Conservation (phyloP, 1,284 basidiomycete genomes). For the Laetiporus sulphureus region DNA sequence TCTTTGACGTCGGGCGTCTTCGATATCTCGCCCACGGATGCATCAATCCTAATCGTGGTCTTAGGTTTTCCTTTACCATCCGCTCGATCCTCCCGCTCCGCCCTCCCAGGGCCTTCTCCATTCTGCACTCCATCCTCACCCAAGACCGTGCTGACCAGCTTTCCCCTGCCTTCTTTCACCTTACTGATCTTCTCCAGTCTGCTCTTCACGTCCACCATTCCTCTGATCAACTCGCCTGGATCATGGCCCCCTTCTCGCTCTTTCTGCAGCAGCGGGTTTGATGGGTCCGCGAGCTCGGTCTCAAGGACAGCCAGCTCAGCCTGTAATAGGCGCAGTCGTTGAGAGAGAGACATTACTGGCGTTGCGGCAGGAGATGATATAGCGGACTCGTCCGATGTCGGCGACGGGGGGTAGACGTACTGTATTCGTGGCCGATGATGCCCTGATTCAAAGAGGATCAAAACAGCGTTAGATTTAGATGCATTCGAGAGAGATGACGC, state of each 20-base stretch:
- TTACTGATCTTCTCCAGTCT: constrained; percentile 62
- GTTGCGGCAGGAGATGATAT: constrained; percentile 19
- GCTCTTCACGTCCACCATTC: constrained; percentile 64
- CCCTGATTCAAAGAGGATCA: too few species aligned
- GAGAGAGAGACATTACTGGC: constrained; percentile 40
- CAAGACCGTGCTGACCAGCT: constrained; percentile 56
- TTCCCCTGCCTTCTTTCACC: constrained; percentile 56
- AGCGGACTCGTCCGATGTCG: constrained; percentile 33
- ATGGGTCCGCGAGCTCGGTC: constrained; percentile 61
- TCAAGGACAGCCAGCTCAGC: constrained; percentile 62
- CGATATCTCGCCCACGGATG: constrained; percentile 16
- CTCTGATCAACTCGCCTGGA: constrained; percentile 68
- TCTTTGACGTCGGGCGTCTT: constrained; percentile 31
- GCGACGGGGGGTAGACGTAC: constrained; percentile 65
- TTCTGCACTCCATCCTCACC: constrained; percentile 30
- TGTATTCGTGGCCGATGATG: constrained; percentile 41
- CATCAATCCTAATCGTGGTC: constrained; percentile 13
- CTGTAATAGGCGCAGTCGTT: constrained; percentile 56
- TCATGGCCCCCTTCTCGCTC: constrained; percentile 53
- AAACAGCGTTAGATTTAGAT: too few species aligned
- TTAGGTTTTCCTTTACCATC: constrained; percentile 8
- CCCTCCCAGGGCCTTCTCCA: constrained; percentile 7
- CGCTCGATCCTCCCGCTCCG: constrained; percentile 13
- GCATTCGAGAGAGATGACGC: too few species aligned
- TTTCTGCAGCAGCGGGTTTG: constrained; percentile 51